Evolutionary conservation across 2,329 filamentous ascomycete species (phyloP), one percentile per base, ranked within the genome.

Genomic region (Neonectria punicea): DNA sequence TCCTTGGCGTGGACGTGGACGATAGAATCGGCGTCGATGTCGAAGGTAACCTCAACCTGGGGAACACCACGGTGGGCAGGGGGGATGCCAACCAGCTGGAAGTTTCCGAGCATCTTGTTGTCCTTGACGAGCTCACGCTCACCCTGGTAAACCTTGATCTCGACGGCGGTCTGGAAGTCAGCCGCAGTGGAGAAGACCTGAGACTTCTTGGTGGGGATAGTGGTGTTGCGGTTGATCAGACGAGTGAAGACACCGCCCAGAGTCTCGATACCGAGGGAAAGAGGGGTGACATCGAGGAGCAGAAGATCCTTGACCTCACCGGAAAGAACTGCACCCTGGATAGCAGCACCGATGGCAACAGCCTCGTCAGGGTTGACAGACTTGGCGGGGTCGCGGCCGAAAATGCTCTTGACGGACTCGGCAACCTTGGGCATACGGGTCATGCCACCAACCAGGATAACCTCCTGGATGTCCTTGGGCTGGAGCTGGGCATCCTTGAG

Each of bases 141-240:
- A 87, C 95, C 95, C 90, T 98, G 94, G 92, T 90, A 98, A 70
- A 98, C 95, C 92, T 98, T 98, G 88, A 98, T 98, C 87, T 98
- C 94, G 78, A 98, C 95, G 74, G 94, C 95, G 69, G 93, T 97
- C 88, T 98, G 95, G 92, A 97, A 97, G 82, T 98, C 95, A 73
- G 95, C 94, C 59, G 94, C 94, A 56, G 95, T 98, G 61, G 94
- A 98, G 90, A 98, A 98, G 79, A 94, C 90, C 86, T 98, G 94
- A 13, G 94, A 98, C 87, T 98, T 98, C 92, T 98, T 98, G 85
- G 95, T 98, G 63, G 95, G 95, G 79, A 98, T 98, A 72, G 95
- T 98, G 78, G 95, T 98, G 89, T 98, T 98, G 76, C 95, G 93
- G 91, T 97, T 97, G 87, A 98, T 98, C 82, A 98, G 83, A 79